These are phyloP conservation scores for Chlorella sorokiniana DNA, from an alignment of 139 green algal genomes.

Conservation along the genomic window DNA sequence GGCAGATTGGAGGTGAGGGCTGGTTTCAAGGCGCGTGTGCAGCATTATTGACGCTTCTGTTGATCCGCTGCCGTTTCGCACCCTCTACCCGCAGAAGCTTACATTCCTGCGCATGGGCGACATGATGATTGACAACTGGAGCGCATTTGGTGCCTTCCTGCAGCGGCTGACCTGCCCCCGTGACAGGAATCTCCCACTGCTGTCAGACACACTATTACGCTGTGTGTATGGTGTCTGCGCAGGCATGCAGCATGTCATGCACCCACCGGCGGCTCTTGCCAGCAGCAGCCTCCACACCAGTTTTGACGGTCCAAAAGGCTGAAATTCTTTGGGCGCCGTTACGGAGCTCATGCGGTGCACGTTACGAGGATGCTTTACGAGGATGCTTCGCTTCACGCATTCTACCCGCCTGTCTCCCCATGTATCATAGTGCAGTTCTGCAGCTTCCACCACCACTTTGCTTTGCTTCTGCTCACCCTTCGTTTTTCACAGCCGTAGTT, in stretches of 20 bases:
- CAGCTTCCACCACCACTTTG: no score
- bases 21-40: background rate
- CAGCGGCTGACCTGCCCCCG: constrained; percentile 47
- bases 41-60: background rate
- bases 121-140: constrained; percentile 73
- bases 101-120: constrained; percentile 95
- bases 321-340: constrained; percentile 15
- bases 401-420: no score
- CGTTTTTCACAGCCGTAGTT: background rate
- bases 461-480: no score
- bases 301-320: constrained; percentile 20
- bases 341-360: background rate
- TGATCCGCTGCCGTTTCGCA: background rate
- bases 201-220: no score
- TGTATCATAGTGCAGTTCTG: no score
- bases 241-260: background rate
- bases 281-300: background rate
- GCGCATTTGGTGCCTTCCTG: constrained; percentile 57
- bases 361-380: background rate
- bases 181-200: no score
- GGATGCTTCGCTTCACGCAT: no score
- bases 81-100: constrained; percentile 57
- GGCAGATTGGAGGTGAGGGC: constrained; percentile 68
- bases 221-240: background rate
- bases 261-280: background rate